Base-by-base conservation (phyloP, 1,139 yeast species). In the Candida smagusa region DNA sequence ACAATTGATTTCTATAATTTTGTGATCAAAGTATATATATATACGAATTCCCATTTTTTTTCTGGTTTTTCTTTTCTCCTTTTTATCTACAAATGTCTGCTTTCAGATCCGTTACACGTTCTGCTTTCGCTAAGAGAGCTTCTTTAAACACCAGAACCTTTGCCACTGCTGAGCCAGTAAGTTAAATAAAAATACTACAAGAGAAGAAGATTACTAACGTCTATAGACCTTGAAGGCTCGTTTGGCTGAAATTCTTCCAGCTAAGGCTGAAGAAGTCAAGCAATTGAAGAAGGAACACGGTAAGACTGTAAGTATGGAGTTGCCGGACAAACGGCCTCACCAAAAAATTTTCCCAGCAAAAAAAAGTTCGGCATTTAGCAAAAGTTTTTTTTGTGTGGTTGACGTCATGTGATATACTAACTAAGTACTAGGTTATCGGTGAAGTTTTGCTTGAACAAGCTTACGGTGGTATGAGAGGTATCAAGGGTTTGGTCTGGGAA, bases 381-480 rank as follows among this genome's bases (percentile, higher is more conserved):
- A 29, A 29, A 4, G 5, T 29, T 29, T 29, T 29, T 29, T 29
- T 27, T 30, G 19, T 31, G 12, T 23, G n/a, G 23, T 32, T 32
- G 29, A 19, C 22, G 11, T 9, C 39, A 32, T 38, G 36, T 39
- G 35, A 31, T 32, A 8, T 47, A 51, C 52, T 47, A 50, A 48
- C 53, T 32, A 7, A 16, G 28, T 21, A 23, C 22, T 42, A 68
- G 74, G 76, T 78, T 45, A 88, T 94, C 57, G 97, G 96, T 55
- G 96, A 92, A 72, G 95, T 90, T 52, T 74, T 82, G 50, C 78
- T 92, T 52, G 96, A 88, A 70, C 97, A 92, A 74, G 96, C 96
- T 38, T 92, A 92, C 72, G 98, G 97, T 77, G 98, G 98, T 79
- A 88, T 87, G 96, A 84, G 97, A 73, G 97, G 97, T 68, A 86